Conservation (phyloP, 257 asterid species). For the Nicotiana tabacum region DNA sequence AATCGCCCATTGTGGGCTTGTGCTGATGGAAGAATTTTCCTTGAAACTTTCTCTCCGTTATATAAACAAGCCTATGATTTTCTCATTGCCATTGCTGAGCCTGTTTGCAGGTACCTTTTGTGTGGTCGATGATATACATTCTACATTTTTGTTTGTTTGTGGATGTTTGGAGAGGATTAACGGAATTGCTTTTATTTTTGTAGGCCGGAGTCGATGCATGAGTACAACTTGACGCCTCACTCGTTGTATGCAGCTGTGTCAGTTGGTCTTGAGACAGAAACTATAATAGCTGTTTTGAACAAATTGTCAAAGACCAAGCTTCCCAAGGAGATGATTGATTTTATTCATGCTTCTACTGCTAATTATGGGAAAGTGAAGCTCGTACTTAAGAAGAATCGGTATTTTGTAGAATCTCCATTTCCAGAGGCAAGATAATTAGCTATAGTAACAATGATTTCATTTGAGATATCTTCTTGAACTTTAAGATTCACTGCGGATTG, state of each 20-base stretch:
- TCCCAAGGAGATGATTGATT: constrained; percentile 93
- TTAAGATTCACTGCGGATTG: neutral
- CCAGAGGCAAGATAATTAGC: constrained; percentile 66
- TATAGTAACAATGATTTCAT: neutral
- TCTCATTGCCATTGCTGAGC: constrained; percentile 97
- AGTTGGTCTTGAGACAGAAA: constrained; percentile 96
- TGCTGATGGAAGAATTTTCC: constrained; percentile 92
- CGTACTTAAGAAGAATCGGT: constrained; percentile 91
- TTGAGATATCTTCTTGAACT: neutral
- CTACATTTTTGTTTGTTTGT: neutral
- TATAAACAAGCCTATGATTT: constrained; percentile 96
- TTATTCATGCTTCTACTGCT: constrained; percentile 83
- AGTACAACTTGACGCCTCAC: constrained; percentile 96
- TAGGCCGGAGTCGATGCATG: constrained; percentile 99
- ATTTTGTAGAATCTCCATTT: constrained; percentile 85
- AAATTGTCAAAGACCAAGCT: constrained; percentile 90
- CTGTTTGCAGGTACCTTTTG: constrained; percentile 74
- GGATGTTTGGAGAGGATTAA: neutral
- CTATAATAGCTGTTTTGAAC: constrained; percentile 75
- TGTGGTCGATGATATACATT: neutral
- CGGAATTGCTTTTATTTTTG: constrained; percentile 15
- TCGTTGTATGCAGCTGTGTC: constrained; percentile 93
- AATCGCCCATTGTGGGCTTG: constrained; percentile 97
- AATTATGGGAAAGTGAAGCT: constrained; percentile 98
- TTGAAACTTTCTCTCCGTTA: constrained; percentile 80